These are phyloP conservation scores for carrot (Daucus carota) DNA, from an alignment of 129 eudicot species.

Conservation along the genomic window DNA sequence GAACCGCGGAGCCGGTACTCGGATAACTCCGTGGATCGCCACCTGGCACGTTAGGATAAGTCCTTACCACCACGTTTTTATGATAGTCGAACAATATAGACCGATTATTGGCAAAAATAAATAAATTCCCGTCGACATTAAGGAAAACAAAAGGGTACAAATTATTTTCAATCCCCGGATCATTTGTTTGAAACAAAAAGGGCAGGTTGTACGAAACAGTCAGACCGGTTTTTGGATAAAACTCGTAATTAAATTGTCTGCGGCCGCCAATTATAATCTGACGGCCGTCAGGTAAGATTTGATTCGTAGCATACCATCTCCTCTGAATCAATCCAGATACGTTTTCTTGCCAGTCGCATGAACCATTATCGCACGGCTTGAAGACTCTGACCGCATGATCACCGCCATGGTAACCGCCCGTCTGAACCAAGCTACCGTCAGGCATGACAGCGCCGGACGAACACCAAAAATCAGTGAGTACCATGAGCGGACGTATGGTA, in stretches of 20 bases:
- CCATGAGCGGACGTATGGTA: conserved; percentile 51
- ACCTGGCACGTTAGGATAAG: conserved; percentile 58
- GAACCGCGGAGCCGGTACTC: conserved; percentile 79
- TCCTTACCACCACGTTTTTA: conserved; percentile 31
- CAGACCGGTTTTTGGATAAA: conserved; percentile 37
- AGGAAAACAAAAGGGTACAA: conserved; percentile 75
- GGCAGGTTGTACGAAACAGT: conserved; percentile 24
- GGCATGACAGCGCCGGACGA: conserved; percentile 54
- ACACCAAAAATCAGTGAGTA: conserved; percentile 69
- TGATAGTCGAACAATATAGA: conserved; percentile 57
- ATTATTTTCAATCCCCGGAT: conserved; percentile 44
- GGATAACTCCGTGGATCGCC: conserved; percentile 88
- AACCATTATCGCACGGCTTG: conserved; percentile 23
- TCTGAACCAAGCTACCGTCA: conserved; percentile 45
- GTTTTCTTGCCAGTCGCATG: conserved; percentile 60
- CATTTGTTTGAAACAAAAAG: conserved; percentile 46
- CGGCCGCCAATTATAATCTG: conserved; percentile 76
- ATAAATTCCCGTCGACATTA: conserved; percentile 62
- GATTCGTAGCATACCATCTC: conserved; percentile 77
- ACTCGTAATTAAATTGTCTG: conserved; percentile 50
- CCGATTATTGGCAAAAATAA: conserved; percentile 66
- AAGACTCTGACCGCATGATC: conserved; percentile 36
- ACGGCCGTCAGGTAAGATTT: conserved; percentile 62
- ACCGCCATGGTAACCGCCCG: conserved; percentile 68
- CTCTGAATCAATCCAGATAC: conserved; percentile 16